Evolutionary conservation across 208 protist genomes (phyloP).

Genomic region (Wallacemonas rigidus): DNA sequence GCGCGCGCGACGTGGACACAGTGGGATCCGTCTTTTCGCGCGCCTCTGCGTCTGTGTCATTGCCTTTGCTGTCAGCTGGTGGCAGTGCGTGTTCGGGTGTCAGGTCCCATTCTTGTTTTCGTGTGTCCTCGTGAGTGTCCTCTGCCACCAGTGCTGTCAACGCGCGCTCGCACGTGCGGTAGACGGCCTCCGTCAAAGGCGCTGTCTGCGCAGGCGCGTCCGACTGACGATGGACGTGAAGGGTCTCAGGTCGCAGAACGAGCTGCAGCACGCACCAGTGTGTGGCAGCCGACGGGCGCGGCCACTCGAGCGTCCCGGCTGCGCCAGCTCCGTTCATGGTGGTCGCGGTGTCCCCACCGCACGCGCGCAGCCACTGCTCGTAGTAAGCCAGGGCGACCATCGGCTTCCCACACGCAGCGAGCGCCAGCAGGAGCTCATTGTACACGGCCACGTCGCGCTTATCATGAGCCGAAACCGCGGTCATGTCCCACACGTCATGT

Average conservation of each 20-base stretch:
- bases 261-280: constrained; percentile 34
- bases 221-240: not conserved
- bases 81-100: not conserved
- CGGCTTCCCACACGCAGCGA: constrained; percentile 30
- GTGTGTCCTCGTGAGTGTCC: not conserved
- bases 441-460: constrained; percentile 34
- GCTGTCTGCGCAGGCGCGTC: not conserved
- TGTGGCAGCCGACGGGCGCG: constrained; percentile 26
- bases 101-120: not conserved
- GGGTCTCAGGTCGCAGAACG: constrained; percentile 23
- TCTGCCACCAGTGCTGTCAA: constrained; percentile 15
- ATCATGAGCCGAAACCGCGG: constrained; percentile 1
- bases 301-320: not conserved
- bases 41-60: too few species aligned
- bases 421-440: constrained; percentile 48
- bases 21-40: too few species aligned
- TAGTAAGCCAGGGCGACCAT: constrained; percentile 40
- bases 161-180: constrained; percentile 23
- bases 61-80: not conserved
- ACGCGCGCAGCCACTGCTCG: not conserved
- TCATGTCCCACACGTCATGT: not conserved
- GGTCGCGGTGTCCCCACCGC: too few species aligned
- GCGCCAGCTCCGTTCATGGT: too few species aligned
- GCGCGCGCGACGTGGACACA: not conserved
- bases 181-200: constrained; percentile 21